phyloP scores from a whole-genome alignment of 108 stramenopile genomes.

The Cyclotella atomus region DNA sequence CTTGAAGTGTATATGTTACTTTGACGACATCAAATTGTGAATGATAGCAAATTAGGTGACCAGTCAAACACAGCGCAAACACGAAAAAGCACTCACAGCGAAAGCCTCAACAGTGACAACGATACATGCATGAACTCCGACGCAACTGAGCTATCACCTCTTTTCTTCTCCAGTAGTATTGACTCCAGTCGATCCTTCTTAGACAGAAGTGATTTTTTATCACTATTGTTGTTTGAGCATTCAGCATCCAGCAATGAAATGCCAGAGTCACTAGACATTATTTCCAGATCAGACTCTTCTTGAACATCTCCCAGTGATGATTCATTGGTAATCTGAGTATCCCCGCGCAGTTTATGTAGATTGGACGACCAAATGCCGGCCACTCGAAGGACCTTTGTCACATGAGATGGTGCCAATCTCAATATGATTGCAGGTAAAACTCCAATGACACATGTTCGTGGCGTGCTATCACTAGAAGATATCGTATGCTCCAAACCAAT shows the following conservation, averaged over 20 bases:
- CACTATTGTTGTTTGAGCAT: no score
- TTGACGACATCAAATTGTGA: neutral
- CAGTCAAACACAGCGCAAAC: neutral
- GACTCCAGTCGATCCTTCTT: slow-evolving; percentile 30
- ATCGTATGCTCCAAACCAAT: slow-evolving; percentile 67
- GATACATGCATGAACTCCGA: slow-evolving; percentile 52
- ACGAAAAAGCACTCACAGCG: slow-evolving; percentile 26
- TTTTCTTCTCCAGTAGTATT: slow-evolving; percentile 26
- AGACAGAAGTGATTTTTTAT: no score
- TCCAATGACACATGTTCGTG: slow-evolving; percentile 75
- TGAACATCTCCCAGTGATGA: slow-evolving; percentile 20
- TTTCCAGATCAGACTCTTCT: slow-evolving; percentile 45
- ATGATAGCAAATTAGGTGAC: no score
- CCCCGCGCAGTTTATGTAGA: slow-evolving; percentile 30
- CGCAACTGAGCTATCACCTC: slow-evolving; percentile 1
- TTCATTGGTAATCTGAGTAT: neutral
- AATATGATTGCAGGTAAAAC: slow-evolving; percentile 69
- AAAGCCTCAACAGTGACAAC: slow-evolving; percentile 50
- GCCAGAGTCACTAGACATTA: slow-evolving; percentile 44
- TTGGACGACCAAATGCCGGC: slow-evolving; percentile 61
- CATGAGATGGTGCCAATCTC: slow-evolving; percentile 60
- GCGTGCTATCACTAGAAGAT: slow-evolving; percentile 43
- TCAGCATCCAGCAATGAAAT: slow-evolving; percentile 47
- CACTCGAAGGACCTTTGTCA: slow-evolving; percentile 60
- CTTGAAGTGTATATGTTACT: slow-evolving; percentile 46